phyloP scores from a whole-genome alignment of 1,284 basidiomycete genomes.

The Rhizoctonia solani region DNA sequence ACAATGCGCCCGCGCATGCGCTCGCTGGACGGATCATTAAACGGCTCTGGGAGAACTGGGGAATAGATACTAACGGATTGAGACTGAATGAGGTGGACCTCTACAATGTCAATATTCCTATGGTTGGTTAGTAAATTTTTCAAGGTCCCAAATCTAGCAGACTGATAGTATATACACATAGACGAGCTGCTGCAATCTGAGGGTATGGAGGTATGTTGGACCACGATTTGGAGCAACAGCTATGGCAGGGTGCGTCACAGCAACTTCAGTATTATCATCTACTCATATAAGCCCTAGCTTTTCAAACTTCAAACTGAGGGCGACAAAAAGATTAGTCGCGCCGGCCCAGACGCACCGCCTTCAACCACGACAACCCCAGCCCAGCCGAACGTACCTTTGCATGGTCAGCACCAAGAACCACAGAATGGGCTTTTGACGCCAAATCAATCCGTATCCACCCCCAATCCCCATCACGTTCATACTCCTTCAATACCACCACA shows the following conservation, averaged over 20 bases:
- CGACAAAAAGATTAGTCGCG: constrained; percentile 41
- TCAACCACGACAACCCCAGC: constrained; percentile 42
- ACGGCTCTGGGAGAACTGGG: constrained; percentile 82
- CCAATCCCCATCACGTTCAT: constrained; percentile 37
- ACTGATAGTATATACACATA: not conserved
- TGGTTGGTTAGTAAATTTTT: constrained; percentile 50
- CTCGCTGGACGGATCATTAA: constrained; percentile 69
- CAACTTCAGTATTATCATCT: no score
- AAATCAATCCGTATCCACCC: not conserved
- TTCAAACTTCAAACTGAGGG: constrained; percentile 55
- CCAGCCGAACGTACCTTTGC: not conserved
- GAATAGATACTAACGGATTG: constrained; percentile 61
- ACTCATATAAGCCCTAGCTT: constrained; percentile 45
- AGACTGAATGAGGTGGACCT: constrained; percentile 70
- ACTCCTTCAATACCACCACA: constrained; percentile 41
- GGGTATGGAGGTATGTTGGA: constrained; percentile 70
- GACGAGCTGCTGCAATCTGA: constrained; percentile 58
- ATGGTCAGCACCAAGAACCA: not conserved
- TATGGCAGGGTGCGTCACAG: constrained; percentile 55
- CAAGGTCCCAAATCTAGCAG: not conserved
- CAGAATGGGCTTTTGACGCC: constrained; percentile 15
- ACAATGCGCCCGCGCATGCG: constrained; percentile 69
- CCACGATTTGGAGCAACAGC: constrained; percentile 73
- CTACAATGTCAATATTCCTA: constrained; percentile 81
- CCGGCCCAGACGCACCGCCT: constrained; percentile 45